Evolutionary conservation across 805 yeast species (phyloP), one percentile per base, ranked within the genome.

Genomic region (Ogataea zsoltii): DNA sequence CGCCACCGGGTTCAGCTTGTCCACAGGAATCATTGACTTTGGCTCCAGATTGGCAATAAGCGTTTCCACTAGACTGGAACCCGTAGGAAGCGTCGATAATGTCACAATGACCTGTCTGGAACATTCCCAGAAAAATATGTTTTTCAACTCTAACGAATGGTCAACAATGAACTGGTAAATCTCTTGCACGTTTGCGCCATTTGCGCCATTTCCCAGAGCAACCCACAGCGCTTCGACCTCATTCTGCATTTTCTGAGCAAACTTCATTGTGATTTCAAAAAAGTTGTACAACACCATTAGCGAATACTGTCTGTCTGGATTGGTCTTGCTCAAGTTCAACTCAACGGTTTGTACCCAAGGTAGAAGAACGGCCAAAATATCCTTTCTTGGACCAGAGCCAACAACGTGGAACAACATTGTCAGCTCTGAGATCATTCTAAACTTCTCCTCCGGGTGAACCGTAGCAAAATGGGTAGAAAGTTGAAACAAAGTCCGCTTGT

Each of bases 141-240:
- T 87, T 48, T 88, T 78, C 41, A 85, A 73, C 33, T 81, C 80
- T 44, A 91, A 68, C 31, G 96, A 83, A 29, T 83, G 79, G 17
- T 74, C 74, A 36, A 88, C 71, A 35, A 89, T 70, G 58, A 82
- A 94, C 36, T 83, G 85, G 58, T 88, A 66, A 16, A 89, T 85
- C 1, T 79, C 82, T 36, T 81, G 81, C 16, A 84, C 83, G 56
- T 92, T 90, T n/a, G 70, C 74, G 25, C 78, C 75, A 23, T 79
- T 75, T n/a, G 77, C 75, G 4, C 85, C 88, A 40, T 77, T 80
- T 1, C 95, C 96, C n/a, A 94, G 70, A 0, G 97, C 92, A 4
- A 88, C 89, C 99, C 99, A 94, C 17, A 94, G 66, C 0, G 96
- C 96, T 62, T 91, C 97, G 10, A 94, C 88, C 56, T 90, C 98